Evolutionary conservation across 129 eudicot species (phyloP).

Genomic region (Chrysanthemum seticuspe): DNA sequence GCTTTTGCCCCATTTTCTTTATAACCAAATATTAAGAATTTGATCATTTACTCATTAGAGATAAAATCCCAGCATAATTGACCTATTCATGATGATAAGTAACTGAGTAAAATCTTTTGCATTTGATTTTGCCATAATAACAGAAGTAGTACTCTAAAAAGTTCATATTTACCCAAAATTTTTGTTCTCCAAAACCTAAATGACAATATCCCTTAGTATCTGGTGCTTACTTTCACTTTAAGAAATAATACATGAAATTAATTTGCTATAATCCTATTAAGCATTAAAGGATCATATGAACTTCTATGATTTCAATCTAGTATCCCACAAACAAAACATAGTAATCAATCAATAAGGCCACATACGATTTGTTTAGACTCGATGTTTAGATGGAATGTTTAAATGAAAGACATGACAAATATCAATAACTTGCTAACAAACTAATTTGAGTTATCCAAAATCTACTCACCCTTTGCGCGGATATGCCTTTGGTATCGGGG

Average conservation of each 20-base stretch:
- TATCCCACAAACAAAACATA: not conserved
- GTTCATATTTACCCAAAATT: too few relatives aligned
- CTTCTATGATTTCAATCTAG: too few relatives aligned
- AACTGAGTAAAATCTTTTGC: too few relatives aligned
- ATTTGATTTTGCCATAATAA: too few relatives aligned
- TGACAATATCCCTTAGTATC: not conserved
- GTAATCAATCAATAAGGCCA: not conserved
- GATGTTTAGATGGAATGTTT: not conserved
- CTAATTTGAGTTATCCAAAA: conserved; percentile 5
- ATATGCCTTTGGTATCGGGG: conserved; percentile 61
- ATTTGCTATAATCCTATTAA: not conserved
- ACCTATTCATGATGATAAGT: too few relatives aligned
- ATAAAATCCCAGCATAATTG: too few relatives aligned
- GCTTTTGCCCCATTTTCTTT: too few relatives aligned
- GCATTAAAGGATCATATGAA: not conserved
- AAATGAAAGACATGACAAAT: not conserved
- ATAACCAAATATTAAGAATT: too few relatives aligned
- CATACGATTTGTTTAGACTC: not conserved
- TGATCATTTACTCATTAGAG: too few relatives aligned
- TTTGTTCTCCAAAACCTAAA: too few relatives aligned
- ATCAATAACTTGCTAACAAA: conserved; percentile 3
- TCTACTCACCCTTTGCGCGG: conserved; percentile 70
- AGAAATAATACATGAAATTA: not conserved
- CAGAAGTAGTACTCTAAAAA: too few relatives aligned
- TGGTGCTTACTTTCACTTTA: not conserved